Base-by-base conservation (phyloP, 352 stramenopile species). In the Achlya hypogyna region DNA sequence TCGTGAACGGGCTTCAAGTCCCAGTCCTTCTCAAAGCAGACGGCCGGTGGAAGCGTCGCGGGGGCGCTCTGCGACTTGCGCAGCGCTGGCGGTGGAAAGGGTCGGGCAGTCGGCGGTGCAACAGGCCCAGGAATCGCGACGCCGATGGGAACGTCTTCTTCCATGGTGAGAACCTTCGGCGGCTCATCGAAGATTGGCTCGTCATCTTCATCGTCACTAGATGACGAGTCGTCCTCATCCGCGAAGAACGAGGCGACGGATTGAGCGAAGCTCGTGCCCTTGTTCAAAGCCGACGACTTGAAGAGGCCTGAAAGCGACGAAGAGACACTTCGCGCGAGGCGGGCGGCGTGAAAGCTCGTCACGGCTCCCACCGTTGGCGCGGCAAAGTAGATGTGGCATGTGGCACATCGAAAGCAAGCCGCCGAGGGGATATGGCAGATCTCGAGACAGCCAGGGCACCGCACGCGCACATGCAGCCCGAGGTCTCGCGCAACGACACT, bases 321-420 rank as follows among this genome's bases (percentile, higher is more conserved):
- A 28, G 79, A 87, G 42, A 93, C 86, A 40, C 82, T 90, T 53
- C 81, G 84, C 60, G 84, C 81, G 23, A 93, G 72, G 1, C 80
- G 73, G n/a, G 75, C 78, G 69, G 91, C 82, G 75, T 93, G 84
- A 62, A 93, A 93, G 70, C 89, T 91, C 40, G 84, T 93, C 45
- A 87, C 82, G 29, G 89, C 82, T 0, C 82, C 84, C 16, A 93
- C 79, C 0, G 79, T 79, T 12, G 84, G 84, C 8, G 84, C 91
- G 4, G 84, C 82, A 73, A 93, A 93, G 63, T 91, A 93, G 31
- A 81, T 89, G 60, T 91, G 81, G 62, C 84, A 93, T 1, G 79
- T 74, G 31, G 81, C 84, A 69, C 84, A 93, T 12, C 84, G 82
- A 63, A 93, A 72, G 72, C 84, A 87, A 23, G 84, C 82, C 0